Conservation (phyloP, 2,329 filamentous ascomycete genomes). For the Aspergillus caelatus region DNA sequence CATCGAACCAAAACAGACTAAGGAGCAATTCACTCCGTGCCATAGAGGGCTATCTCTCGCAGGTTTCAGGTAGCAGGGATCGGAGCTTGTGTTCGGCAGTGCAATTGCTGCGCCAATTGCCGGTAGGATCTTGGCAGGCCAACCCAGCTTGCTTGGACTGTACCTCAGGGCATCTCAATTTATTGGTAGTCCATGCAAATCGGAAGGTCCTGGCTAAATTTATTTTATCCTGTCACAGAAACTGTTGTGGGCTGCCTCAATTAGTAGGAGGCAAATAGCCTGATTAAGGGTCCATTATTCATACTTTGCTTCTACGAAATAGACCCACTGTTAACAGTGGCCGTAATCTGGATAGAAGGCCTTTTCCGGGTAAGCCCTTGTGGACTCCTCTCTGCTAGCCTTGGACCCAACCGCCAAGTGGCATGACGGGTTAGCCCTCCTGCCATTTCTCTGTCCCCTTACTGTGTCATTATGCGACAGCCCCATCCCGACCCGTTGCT, state of each 20-base stretch:
- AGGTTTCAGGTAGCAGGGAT: background rate
- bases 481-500: background rate
- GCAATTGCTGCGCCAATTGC: background rate
- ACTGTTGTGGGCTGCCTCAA: background rate
- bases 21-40: background rate
- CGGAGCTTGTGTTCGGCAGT: background rate
- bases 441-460: background rate
- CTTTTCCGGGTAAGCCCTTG: background rate
- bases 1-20: background rate
- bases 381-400: background rate
- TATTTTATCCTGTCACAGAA: background rate
- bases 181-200: background rate
- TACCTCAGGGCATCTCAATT: background rate
- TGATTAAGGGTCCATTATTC: background rate
- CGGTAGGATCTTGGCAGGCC: background rate
- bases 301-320: background rate
- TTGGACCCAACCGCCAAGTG: background rate
- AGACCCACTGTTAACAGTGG: background rate
- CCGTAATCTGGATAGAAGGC: background rate
- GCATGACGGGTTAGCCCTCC: background rate
- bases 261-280: background rate
- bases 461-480: background rate
- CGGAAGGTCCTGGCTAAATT: background rate
- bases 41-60: background rate
- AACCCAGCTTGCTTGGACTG: background rate